Percentiles rank a stretch among this genome's conserved stretches.
These are phyloP conservation scores for Apodospora peruviana DNA, from an alignment of 495 filamentous ascomycete species.

Conservation along the genomic window DNA sequence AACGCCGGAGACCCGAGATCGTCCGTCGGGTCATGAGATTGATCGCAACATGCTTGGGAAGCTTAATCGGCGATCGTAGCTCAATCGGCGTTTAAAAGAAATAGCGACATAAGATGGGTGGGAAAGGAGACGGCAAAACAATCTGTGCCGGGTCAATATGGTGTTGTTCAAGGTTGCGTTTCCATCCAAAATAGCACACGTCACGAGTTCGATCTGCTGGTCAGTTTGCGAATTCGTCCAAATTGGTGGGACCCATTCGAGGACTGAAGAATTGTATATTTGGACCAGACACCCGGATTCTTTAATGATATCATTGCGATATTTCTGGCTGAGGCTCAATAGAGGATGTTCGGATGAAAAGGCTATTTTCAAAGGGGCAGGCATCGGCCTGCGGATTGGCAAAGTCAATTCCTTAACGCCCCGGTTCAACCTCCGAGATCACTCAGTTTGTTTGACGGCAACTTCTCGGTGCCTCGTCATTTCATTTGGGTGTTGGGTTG, in stretches of 20 bases:
- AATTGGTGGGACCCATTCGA: background rate
- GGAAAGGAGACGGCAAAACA: no score
- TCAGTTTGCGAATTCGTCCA: background rate
- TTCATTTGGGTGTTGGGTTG: no score
- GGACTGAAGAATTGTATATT: no score
- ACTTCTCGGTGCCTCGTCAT: no score
- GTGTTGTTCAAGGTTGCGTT: background rate
- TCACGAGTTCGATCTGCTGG: background rate
- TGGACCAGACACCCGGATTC: no score
- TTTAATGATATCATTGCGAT: background rate
- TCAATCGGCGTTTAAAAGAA: no score
- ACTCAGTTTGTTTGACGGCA: no score
- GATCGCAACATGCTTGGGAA: conserved; percentile 40
- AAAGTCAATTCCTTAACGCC: no score
- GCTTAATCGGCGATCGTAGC: conserved; percentile 18
- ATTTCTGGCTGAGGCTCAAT: background rate
- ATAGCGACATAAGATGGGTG: no score
- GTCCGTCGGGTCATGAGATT: conserved; percentile 25
- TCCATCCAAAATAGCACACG: background rate
- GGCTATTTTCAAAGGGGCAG: background rate
- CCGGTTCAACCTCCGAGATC: no score
- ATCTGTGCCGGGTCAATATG: background rate
- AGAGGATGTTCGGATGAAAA: background rate
- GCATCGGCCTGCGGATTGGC: background rate
- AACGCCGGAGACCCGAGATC: conserved; percentile 4